phyloP scores from a whole-genome alignment of 352 stramenopile species.

The Globisporangium megalacanthum region DNA sequence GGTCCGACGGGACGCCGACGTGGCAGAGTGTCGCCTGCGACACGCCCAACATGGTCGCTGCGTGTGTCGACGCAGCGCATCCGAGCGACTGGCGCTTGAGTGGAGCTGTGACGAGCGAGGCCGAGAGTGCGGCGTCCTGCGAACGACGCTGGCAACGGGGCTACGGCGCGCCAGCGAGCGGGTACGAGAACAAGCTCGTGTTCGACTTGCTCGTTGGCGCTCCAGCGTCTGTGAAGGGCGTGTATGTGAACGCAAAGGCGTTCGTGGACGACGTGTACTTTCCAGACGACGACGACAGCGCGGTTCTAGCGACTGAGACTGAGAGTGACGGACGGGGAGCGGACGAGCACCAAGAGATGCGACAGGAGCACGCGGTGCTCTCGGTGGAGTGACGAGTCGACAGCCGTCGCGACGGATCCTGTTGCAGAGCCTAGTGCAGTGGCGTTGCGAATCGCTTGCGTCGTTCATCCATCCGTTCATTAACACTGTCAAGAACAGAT shows the following conservation, averaged over 20 bases:
- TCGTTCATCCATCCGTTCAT: no score
- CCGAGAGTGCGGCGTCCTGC: conserved; percentile 23
- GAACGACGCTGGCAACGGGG: conserved; percentile 4
- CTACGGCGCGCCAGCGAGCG: conserved; percentile 42
- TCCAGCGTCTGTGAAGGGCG: conserved; percentile 22
- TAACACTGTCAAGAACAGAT: no score
- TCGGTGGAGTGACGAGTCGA: conserved; percentile 6
- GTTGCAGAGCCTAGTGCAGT: no score
- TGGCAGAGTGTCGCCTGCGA: conserved; percentile 65
- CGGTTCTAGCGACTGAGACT: no score
- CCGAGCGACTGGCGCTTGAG: conserved; percentile 34
- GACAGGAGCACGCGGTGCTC: conserved; percentile 7
- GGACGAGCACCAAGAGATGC: not conserved
- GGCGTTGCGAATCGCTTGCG: no score
- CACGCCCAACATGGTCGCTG: conserved; percentile 29
- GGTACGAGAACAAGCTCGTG: conserved; percentile 53
- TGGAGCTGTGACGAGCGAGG: conserved; percentile 22
- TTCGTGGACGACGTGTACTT: conserved; percentile 37
- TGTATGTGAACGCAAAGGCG: conserved; percentile 43
- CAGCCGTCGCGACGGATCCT: no score
- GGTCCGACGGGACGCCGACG: conserved; percentile 8
- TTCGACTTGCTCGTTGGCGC: conserved; percentile 26
- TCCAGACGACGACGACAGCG: not conserved
- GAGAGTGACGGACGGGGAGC: no score
- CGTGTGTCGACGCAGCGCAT: conserved; percentile 28